phyloP scores from a whole-genome alignment of 495 filamentous ascomycete species.

The Neurospora tetraspora region DNA sequence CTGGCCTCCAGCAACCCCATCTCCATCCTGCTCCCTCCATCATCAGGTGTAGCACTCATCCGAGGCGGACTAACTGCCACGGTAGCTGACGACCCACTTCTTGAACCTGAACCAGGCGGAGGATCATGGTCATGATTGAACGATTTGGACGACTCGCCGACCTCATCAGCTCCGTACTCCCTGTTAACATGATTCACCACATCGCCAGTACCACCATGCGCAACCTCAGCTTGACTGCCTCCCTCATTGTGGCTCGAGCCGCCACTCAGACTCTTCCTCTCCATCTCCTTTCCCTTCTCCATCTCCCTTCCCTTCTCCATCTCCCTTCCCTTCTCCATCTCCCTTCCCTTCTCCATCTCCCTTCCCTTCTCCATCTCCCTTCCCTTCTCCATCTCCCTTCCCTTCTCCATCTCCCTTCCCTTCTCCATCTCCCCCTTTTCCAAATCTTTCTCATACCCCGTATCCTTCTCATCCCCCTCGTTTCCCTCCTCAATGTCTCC shows the following conservation, averaged over 20 bases:
- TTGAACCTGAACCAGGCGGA: not conserved
- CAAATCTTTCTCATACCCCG: no score
- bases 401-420: not conserved
- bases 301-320: not conserved
- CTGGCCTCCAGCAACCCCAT: not conserved
- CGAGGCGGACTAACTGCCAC: not conserved
- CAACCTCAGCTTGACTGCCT: not conserved
- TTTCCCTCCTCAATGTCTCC: not conserved
- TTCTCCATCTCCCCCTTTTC: not conserved
- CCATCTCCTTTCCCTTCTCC: not conserved
- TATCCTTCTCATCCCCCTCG: not conserved
- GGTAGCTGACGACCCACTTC: not conserved
- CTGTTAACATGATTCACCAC: not conserved
- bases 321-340: not conserved
- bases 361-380: not conserved
- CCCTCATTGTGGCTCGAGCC: not conserved
- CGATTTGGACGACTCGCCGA: not conserved
- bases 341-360: no score
- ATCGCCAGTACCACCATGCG: not conserved
- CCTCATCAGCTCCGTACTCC: not conserved
- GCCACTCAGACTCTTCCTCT: not conserved
- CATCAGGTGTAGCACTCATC: not conserved
- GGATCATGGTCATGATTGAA: not conserved
- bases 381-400: not conserved
- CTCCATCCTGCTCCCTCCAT: not conserved